Base-by-base conservation (phyloP, 2,329 filamentous ascomycete species). In the Colletotrichum somersetense region DNA sequence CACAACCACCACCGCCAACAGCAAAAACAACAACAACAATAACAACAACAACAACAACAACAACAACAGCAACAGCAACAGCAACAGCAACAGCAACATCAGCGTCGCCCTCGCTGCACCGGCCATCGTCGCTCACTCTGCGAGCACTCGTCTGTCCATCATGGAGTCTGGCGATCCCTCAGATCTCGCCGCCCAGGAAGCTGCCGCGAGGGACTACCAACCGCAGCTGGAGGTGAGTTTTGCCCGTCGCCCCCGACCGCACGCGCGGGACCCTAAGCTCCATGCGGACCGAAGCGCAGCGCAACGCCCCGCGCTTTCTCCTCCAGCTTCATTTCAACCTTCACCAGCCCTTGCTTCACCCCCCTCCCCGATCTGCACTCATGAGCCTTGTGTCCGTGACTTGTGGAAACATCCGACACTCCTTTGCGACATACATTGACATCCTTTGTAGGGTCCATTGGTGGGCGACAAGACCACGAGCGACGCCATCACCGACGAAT, bases 401-500 rank as follows among this genome's bases (percentile, higher is more conserved):
- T 40, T 30, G 5, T 30, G 4, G 16, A 30, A n/a, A 33, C 2
- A 23, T 11, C 5, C 11, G 2, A 6, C 35, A 10, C 5, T 16
- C 30, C 7, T 40, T 12, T 40, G 11, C 23, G 23, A n/a, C 26
- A 6, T n/a, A 35, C 33, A 48, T 57, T 69, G 48, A 65, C 40
- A 30, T 44, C 26, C 20, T 14, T 44, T 68, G 66, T 75, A 98
- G 96, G 95, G 94, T 67, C 93, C 94, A 73, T 86, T 95, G 62
- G 92, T 98, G 75, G 93, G 94, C 77, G 88, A 92, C 73, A 93
- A 93, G 82, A 90, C 91, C 78, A 89, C 93, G 63, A 97, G 92
- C 82, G 89, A 91, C 76, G 89, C 87, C 75, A 94, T 99, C 79
- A 91, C 93, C 20, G 88, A 91, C 74, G 93, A 97, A 81, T 98